phyloP scores from a whole-genome alignment of 2,329 filamentous ascomycete genomes.

The Ascochyta lentis region DNA sequence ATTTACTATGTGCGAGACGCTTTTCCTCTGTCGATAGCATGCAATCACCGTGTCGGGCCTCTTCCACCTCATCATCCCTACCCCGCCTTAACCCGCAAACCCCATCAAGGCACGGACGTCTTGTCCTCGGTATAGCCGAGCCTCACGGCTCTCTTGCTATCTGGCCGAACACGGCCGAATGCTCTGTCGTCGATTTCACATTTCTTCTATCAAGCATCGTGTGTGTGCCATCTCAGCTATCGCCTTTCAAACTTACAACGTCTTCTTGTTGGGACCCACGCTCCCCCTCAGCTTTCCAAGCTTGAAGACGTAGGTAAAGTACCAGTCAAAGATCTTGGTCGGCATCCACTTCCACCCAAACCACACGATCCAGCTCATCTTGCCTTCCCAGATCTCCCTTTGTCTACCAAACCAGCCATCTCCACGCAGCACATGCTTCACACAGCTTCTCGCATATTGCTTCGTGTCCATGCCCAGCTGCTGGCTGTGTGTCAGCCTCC shows the following conservation, averaged over 20 bases:
- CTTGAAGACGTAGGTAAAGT: conserved; percentile 61
- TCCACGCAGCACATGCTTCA: conserved; percentile 57
- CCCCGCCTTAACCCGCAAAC: conserved; percentile 18
- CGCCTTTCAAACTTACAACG: neutral
- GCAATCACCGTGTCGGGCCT: neutral
- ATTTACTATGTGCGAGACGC: neutral
- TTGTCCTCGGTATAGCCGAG: conserved; percentile 7
- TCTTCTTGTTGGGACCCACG: conserved; percentile 41
- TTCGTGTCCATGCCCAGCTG: conserved; percentile 59
- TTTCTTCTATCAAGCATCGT: neutral
- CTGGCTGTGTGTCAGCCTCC: conserved; percentile 62
- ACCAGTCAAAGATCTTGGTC: conserved; percentile 49
- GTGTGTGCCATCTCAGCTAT: no score
- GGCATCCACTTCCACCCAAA: conserved; percentile 58
- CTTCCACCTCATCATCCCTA: neutral
- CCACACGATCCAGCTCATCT: conserved; percentile 57
- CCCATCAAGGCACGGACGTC: conserved; percentile 10
- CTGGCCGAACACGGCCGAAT: conserved; percentile 6
- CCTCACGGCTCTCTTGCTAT: neutral
- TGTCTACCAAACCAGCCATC: conserved; percentile 47
- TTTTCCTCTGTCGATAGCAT: neutral
- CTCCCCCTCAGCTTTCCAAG: conserved; percentile 55
- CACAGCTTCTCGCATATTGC: conserved; percentile 62
- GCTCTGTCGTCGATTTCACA: neutral
- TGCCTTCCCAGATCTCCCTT: conserved; percentile 63